Base-by-base conservation (phyloP, 805 yeast species). In the Cyberlindnera xishuangbannaensis region DNA sequence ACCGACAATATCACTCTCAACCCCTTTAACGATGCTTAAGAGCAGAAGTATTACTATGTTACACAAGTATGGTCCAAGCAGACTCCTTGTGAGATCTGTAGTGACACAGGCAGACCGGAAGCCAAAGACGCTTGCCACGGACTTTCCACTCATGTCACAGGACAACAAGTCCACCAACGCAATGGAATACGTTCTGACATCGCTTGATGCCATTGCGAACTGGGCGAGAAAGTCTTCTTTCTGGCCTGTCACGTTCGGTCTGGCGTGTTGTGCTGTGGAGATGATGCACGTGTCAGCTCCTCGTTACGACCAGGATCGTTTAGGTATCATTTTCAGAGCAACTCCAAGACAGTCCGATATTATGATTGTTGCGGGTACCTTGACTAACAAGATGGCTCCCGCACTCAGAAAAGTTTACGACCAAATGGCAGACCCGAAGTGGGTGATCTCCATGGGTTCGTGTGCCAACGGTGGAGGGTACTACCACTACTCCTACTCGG, bases 381-480 rank as follows among this genome's bases (percentile, higher is more conserved):
- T 84, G 46, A 84, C 95, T 43, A 84, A 84, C 60, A 84, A 84
- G 65, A 84, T 84, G 95, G 95, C 95, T 2, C 95, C 95, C 25
- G 92, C 92, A 17, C 68, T 84, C 59, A 79, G 95, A 67, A 92
- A 83, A 65, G 95, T 84, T 21, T 84, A 85, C 61, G 95, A 84
- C 61, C 95, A 84, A 64, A 85, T 85, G 95, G 86, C 95, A 22
- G 92, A 82, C 49, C 95, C 95, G 29, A 77, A 88, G 64, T 84
- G 95, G 95, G 95, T 85, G 33, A 84, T 84, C 50, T 82, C 92
- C 37, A 84, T 84, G 95, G 95, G 95, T 30, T 80, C 90, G 7
- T 84, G 95, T 65, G 95, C 95, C 43, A 84, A 84, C 57, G 95
- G 95, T 43, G 95, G 95, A 41, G 95, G 95, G 21, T 84, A 84